Base-by-base conservation (phyloP, 2,329 filamentous ascomycete genomes). In the Ophiostoma triangulosporum region DNA sequence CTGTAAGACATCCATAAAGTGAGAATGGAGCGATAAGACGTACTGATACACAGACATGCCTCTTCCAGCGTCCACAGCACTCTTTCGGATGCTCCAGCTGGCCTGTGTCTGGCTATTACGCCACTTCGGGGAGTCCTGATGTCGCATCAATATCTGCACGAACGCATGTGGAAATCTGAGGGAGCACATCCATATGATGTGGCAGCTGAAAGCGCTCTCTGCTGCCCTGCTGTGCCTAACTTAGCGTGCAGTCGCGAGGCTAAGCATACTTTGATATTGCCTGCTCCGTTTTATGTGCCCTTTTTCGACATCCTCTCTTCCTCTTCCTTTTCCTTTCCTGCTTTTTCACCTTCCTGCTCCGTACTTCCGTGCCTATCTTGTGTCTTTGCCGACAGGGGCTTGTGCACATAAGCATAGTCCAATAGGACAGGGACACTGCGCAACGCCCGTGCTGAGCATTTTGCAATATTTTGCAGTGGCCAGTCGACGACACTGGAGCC, bases 101-200 rank as follows among this genome's bases (percentile, higher is more conserved):
- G 24, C 8, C 38, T 24, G 35, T 7, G 35, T 11, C 40, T 45
- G 15, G 43, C 43, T 17, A 26, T 29, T 46, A 46, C 43, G 43
- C 43, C 43, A 46, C 43, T 46, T 46, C 26, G 26, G 43, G 43
- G 26, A 46, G 26, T 29, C 43, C 43, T 29, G 43, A 1, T 29
- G 43, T 46, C 43, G 43, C 43, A 46, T 46, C 43, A 46, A 46
- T 46, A 46, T 46, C 43, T 31, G 43, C 43, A 46, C 26, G 15
- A 15, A 46, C 43, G 26, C 43, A 46, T 31, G 24, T 17, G 26
- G 43, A 17, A n/a, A 46, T 27, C 14, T 3, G 43, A 29, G 43
- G 26, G 43, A 17, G 43, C 43, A 46, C 43, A 46, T 46, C 43
- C 17, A 17, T 29, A 46, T 27, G 43, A 46, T 29, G 29, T 46